phyloP scores from a whole-genome alignment of 139 green algal genomes.

The Micromonas commoda region DNA sequence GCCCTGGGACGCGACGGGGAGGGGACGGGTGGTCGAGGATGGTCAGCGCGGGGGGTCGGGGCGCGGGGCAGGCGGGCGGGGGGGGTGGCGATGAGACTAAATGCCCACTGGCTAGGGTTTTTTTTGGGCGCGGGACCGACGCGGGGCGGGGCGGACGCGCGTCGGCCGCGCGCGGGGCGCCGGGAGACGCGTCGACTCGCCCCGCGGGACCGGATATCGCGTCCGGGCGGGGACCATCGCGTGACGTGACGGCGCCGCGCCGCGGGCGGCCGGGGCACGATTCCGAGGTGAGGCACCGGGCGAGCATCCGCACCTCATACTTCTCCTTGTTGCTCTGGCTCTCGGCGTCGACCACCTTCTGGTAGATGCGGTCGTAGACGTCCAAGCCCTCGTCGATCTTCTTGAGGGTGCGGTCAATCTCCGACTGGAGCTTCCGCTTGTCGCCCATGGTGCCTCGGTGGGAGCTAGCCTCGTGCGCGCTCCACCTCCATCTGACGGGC shows the following conservation, averaged over 20 bases:
- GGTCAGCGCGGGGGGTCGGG: background rate
- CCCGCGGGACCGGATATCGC: too few species aligned
- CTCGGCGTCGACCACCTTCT: constrained; percentile 90
- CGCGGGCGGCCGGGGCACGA: background rate
- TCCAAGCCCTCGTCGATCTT: constrained; percentile 92
- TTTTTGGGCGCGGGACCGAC: background rate
- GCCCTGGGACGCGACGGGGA: constrained; percentile 23
- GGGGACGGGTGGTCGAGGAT: background rate
- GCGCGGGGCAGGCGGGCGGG: background rate
- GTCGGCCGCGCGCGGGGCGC: too few species aligned
- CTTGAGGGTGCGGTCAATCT: constrained; percentile 92
- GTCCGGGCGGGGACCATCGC: too few species aligned
- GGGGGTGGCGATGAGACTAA: background rate
- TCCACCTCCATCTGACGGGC: too few species aligned
- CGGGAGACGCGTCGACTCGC: too few species aligned
- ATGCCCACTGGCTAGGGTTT: too few species aligned
- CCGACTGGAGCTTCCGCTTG: constrained; percentile 77
- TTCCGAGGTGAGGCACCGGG: background rate
- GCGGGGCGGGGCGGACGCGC: too few species aligned
- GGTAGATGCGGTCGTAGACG: constrained; percentile 92
- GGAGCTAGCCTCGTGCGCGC: too few species aligned
- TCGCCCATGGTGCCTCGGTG: constrained; percentile 65
- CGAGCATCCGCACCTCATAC: constrained; percentile 53
- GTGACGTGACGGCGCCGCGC: too few species aligned
- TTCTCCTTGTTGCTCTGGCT: constrained; percentile 90